phyloP scores from a whole-genome alignment of 345 rosid species.

The Excoecaria cochinchinensis region DNA sequence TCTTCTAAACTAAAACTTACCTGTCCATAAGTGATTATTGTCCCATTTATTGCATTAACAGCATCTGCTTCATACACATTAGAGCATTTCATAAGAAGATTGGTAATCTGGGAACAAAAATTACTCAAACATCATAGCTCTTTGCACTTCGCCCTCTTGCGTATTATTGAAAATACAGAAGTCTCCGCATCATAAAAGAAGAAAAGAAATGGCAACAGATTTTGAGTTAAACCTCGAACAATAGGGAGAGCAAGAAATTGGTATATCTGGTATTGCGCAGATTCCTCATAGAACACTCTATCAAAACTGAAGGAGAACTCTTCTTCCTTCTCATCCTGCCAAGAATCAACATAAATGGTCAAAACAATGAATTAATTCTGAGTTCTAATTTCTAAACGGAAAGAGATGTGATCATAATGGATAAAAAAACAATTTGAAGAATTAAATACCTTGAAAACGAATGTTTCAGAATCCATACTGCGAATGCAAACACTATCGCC shows the following conservation, averaged over 20 bases:
- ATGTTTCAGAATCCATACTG: constrained; percentile 49
- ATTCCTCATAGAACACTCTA: constrained; percentile 55
- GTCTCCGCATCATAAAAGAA: neutral
- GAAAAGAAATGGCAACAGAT: neutral
- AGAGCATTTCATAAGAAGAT: neutral
- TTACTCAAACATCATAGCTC: neutral
- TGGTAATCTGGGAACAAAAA: neutral
- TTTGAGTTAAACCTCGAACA: constrained; percentile 44
- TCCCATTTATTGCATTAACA: constrained; percentile 65
- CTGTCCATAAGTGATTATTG: constrained; percentile 89
- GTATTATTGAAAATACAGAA: neutral
- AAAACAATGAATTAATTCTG: neutral
- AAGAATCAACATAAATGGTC: neutral
- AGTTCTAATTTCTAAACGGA: neutral
- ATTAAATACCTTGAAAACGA: constrained; percentile 56
- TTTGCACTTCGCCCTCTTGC: too few relatives aligned
- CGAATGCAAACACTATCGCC: constrained; percentile 52
- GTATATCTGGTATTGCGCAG: constrained; percentile 59
- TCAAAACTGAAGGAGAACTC: constrained; percentile 61
- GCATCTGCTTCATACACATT: constrained; percentile 47
- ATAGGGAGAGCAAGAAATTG: constrained; percentile 70
- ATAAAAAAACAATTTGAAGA: neutral
- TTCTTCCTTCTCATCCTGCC: constrained; percentile 70
- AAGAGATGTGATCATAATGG: neutral
- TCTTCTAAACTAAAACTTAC: constrained; percentile 26